phyloP scores from a whole-genome alignment of 2,329 filamentous ascomycete species.

The Aspergillus amoenus region DNA sequence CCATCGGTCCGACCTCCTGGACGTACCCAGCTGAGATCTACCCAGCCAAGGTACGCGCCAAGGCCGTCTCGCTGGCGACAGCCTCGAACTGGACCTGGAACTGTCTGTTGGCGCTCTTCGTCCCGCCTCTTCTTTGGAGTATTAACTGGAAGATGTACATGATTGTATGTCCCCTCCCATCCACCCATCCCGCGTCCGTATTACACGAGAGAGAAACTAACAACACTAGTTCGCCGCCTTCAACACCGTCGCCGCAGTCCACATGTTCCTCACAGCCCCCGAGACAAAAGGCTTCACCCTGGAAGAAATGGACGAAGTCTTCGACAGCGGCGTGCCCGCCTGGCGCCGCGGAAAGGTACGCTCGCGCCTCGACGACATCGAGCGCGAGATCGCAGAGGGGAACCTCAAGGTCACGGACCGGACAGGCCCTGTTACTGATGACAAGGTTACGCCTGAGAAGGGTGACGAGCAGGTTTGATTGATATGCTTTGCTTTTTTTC shows the following conservation, averaged over 20 bases:
- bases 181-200: no score
- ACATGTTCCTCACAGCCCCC: constrained; percentile 21
- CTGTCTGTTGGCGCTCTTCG: constrained; percentile 19
- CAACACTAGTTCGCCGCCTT: constrained; percentile 19
- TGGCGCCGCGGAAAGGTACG: constrained; percentile 15
- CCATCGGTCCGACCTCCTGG: constrained; percentile 24
- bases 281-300: constrained; percentile 21
- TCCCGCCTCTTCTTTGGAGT: constrained; percentile 18
- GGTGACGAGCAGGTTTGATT: not conserved
- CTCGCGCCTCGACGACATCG: constrained; percentile 17
- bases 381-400: constrained; percentile 17
- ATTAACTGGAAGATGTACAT: constrained; percentile 26
- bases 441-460: not conserved
- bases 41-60: constrained; percentile 20
- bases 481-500: not conserved
- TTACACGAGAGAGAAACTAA: no score
- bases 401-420: constrained; percentile 16
- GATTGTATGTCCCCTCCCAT: constrained; percentile 13
- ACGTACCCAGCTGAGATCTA: constrained; percentile 22
- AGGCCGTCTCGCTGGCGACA: constrained; percentile 20
- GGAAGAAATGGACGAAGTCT: constrained; percentile 29
- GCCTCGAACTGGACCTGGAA: constrained; percentile 23
- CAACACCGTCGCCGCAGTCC: constrained; percentile 18
- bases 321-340: constrained; percentile 27
- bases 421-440: not conserved